Evolutionary conservation across 192 early-diverging fungal species (phyloP).

Genomic region (Entomortierella lignicola): DNA sequence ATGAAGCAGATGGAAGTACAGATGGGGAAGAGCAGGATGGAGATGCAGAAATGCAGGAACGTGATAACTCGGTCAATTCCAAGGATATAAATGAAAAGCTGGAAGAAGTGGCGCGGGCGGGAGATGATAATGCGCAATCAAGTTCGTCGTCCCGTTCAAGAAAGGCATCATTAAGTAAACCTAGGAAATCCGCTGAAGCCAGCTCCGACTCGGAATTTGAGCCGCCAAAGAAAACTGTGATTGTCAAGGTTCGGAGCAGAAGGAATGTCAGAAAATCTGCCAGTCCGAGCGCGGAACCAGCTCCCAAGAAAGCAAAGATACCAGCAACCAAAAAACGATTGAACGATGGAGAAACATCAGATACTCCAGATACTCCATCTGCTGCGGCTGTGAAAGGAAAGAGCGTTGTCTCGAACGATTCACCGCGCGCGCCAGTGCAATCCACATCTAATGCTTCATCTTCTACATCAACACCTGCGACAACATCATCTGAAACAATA

Average conservation of each 20-base stretch:
- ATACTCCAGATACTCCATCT: neutral
- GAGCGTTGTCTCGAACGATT: neutral
- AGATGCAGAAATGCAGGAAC: slow-evolving; percentile 1
- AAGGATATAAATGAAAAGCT: neutral
- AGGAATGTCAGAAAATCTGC: neutral
- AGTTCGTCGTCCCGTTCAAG: neutral
- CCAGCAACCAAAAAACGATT: neutral
- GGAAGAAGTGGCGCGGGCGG: neutral
- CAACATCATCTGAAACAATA: neutral
- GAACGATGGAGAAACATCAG: neutral
- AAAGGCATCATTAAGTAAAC: neutral
- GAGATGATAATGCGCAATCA: neutral
- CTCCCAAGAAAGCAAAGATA: neutral
- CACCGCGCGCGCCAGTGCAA: neutral
- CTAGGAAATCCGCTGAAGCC: neutral
- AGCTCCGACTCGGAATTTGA: slow-evolving; percentile 34
- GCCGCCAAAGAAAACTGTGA: slow-evolving; percentile 3
- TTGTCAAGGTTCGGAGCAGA: slow-evolving; percentile 1
- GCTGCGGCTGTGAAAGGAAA: neutral
- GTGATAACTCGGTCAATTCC: neutral
- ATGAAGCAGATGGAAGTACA: neutral
- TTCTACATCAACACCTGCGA: neutral
- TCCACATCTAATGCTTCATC: neutral
- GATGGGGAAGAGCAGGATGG: slow-evolving; percentile 1
- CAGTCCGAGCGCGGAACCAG: slow-evolving; percentile 13